Evolutionary conservation across 2,329 filamentous ascomycete species (phyloP).

Genomic region (Colletotrichum cereale): DNA sequence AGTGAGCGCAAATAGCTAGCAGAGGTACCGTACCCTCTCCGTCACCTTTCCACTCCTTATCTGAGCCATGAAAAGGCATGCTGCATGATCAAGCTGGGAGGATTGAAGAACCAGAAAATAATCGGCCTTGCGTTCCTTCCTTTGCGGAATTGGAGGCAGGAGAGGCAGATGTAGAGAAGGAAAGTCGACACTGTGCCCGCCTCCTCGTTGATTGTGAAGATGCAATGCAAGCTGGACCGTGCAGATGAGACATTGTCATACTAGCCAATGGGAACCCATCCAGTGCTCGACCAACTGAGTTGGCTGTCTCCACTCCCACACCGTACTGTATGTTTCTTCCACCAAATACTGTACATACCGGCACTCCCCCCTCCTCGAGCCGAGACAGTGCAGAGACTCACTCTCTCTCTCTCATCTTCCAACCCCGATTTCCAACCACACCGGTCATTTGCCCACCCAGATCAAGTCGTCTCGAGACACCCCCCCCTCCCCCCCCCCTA

Average conservation of each 20-base stretch:
- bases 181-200: conserved; percentile 6
- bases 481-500: conserved; percentile 3
- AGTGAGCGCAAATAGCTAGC: background rate
- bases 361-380: background rate
- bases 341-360: background rate
- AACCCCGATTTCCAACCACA: conserved; percentile 9
- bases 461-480: background rate
- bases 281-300: background rate
- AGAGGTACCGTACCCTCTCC: background rate
- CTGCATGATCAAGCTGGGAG: background rate
- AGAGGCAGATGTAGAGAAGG: background rate
- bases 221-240: conserved; percentile 2
- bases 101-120: background rate
- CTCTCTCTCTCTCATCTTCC: background rate
- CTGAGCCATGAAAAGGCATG: conserved; percentile 1
- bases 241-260: background rate
- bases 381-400: conserved; percentile 21
- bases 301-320: conserved; percentile 20
- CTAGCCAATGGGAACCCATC: conserved; percentile 17
- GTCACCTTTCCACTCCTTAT: background rate
- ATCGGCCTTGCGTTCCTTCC: background rate
- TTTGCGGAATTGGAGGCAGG: background rate
- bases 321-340: conserved; percentile 23
- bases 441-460: background rate
- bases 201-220: background rate